Percentiles rank a stretch among this genome's conserved stretches.
phyloP scores from a whole-genome alignment of 768 basidiomycete genomes.

The Leccinum subtestaceum region DNA sequence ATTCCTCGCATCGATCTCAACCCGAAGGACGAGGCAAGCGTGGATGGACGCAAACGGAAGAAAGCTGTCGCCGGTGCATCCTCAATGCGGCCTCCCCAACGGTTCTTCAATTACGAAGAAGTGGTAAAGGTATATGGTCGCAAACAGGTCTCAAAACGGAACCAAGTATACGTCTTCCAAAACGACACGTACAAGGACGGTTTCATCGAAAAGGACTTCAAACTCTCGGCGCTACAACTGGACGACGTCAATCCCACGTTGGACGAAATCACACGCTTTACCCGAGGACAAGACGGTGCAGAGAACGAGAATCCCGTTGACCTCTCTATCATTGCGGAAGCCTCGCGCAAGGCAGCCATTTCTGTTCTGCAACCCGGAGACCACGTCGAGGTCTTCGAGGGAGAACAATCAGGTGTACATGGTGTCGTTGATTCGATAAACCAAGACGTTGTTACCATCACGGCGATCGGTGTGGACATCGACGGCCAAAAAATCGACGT shows the following conservation, averaged over 20 bases:
- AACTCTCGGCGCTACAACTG: constrained; percentile 66
- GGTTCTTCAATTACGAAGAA: constrained; percentile 93
- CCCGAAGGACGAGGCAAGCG: constrained; percentile 74
- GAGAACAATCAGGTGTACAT: constrained; percentile 90
- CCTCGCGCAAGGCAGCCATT: constrained; percentile 86
- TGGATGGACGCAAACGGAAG: constrained; percentile 75
- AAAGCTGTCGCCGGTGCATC: constrained; percentile 50
- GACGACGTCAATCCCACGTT: constrained; percentile 95
- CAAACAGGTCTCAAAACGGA: constrained; percentile 70
- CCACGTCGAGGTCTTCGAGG: constrained; percentile 95
- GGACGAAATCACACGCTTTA: constrained; percentile 94
- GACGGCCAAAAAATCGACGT: constrained; percentile 86
- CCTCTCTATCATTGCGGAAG: constrained; percentile 88
- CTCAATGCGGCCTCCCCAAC: constrained; percentile 82
- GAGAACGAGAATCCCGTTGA: constrained; percentile 74
- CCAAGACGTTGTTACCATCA: constrained; percentile 83
- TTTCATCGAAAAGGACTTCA: constrained; percentile 95
- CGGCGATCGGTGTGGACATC: constrained; percentile 76
- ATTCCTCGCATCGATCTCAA: constrained; percentile 97
- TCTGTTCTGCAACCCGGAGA: constrained; percentile 96
- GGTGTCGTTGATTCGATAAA: constrained; percentile 90
- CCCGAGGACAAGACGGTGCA: constrained; percentile 67
- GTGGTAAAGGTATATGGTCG: constrained; percentile 82
- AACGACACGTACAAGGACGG: constrained; percentile 94
- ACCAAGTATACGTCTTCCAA: constrained; percentile 80